These are phyloP conservation scores for Radiomyces spectabilis DNA, from an alignment of 192 early-diverging fungal genomes.

Conservation along the genomic window DNA sequence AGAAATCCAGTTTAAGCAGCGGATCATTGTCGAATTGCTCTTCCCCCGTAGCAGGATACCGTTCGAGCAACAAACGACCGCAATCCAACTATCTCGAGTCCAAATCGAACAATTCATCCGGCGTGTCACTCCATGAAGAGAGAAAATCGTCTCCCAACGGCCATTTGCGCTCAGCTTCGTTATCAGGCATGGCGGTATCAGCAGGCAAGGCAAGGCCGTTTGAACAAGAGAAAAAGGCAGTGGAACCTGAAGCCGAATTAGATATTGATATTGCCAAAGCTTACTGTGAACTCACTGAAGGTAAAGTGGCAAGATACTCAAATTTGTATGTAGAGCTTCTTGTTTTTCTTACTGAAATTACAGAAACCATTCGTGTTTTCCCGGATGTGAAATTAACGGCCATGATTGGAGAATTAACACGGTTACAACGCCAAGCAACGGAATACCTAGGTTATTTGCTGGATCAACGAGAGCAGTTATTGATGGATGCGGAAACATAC, in stretches of 20 bases:
- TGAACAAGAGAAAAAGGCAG: constrained; percentile 3
- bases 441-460: constrained; percentile 46
- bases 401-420: constrained; percentile 35
- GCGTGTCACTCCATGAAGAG: no score
- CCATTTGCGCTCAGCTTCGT: no score
- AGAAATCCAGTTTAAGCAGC: no score
- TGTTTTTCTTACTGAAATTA: background rate
- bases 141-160: no score
- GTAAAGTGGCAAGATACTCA: constrained; percentile 2
- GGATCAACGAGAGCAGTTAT: constrained; percentile 51
- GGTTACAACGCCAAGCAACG: constrained; percentile 41
- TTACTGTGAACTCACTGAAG: constrained; percentile 32
- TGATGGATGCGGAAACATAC: constrained; percentile 57
- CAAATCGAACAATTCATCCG: no score
- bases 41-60: no score
- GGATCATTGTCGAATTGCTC: no score
- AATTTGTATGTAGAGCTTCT: background rate
- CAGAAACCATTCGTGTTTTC: constrained; percentile 42
- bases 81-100: no score
- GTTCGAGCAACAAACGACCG: no score
- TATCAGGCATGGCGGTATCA: background rate
- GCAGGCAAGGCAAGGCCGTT: background rate
- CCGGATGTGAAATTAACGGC: constrained; percentile 40
- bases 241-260: constrained; percentile 22
- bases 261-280: constrained; percentile 34